Conservation (phyloP, 1,284 basidiomycete species). For the Rhizoctonia solani region DNA sequence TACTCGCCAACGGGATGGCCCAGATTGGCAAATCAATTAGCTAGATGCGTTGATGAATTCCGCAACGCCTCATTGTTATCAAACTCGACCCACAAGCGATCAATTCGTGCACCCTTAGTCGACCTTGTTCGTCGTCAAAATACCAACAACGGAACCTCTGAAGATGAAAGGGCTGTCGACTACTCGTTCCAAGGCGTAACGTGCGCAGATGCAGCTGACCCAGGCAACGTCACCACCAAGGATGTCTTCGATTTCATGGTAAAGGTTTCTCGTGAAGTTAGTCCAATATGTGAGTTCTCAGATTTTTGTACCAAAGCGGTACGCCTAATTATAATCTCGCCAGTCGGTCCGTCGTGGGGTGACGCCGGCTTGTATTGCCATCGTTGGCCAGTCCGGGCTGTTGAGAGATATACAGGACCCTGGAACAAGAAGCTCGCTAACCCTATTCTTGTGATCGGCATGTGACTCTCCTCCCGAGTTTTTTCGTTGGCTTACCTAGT, state of each 20-base stretch:
- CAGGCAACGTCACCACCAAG: slow-evolving; percentile 16
- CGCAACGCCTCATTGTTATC: not conserved
- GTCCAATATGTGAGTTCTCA: not conserved
- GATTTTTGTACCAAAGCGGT: no score
- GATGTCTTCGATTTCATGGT: no score
- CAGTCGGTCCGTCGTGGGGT: slow-evolving; percentile 9
- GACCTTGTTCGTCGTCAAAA: not conserved
- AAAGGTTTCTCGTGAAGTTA: not conserved
- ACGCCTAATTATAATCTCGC: no score
- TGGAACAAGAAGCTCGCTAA: slow-evolving; percentile 31
- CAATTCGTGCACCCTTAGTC: not conserved
- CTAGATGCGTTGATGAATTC: not conserved
- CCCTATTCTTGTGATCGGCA: slow-evolving; percentile 35
- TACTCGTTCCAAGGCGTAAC: slow-evolving; percentile 21
- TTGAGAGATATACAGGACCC: slow-evolving; percentile 33
- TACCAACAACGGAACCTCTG: not conserved
- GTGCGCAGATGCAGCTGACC: slow-evolving; percentile 26
- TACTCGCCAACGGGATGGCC: slow-evolving; percentile 34
- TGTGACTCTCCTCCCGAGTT: not conserved
- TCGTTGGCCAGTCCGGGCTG: slow-evolving; percentile 33
- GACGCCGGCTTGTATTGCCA: slow-evolving; percentile 26
- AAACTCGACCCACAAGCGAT: not conserved
- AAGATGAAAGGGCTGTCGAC: not conserved
- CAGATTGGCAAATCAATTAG: not conserved
- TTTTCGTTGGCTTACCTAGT: not conserved